Evolutionary conservation across 2,329 filamentous ascomycete species (phyloP), one percentile per base, ranked within the genome.

Genomic region (Fusarium chaquense): DNA sequence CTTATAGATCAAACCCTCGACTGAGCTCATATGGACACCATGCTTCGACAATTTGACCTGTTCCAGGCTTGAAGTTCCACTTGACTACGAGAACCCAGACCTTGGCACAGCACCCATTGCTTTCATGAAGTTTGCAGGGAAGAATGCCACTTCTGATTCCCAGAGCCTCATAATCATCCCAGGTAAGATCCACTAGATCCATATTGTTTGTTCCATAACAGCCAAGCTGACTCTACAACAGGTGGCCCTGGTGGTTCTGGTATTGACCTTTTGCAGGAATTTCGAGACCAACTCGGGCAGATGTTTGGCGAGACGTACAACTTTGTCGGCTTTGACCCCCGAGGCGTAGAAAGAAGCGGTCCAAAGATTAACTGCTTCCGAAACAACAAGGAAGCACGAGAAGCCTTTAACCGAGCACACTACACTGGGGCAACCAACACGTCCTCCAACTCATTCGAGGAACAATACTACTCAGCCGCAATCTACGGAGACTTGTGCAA

Each of bases 401-500:
- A 11, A 15, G 33, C 53, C 3, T 56, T 56, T 5, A 36, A 30
- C 18, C 33, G 24, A 49, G 32, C 30, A 2, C 53, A 56, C 33
- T 38, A 56, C 24, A 47, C 53, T 6, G 33, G 53, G 4, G n/a
- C 28, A 6, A 56, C 41, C 1, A 56, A 56, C 32, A 30, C 28
- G 1, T 56, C 53, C 11, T n/a, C 53, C 3, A 38, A 20, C 3
- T 56, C 53, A 3, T 20, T 49, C 1, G 32, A 30, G 15, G 41
- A 56, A 13, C 53, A 56, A 13, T 56, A 24, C 10, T 56, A 56
- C 6, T 47, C 53, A 2, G 28, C 32, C 10, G 20, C 26, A 7
- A 56, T 56, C 5, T 49, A 40, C 1, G 43, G 53, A 24, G 53
- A 49, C 6, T 38, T 26, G 24, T 56, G 53, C 16, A 56, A 56